These are phyloP conservation scores for Tolypocladium tundrense DNA, from an alignment of 2,329 filamentous ascomycete genomes.

Conservation along the genomic window DNA sequence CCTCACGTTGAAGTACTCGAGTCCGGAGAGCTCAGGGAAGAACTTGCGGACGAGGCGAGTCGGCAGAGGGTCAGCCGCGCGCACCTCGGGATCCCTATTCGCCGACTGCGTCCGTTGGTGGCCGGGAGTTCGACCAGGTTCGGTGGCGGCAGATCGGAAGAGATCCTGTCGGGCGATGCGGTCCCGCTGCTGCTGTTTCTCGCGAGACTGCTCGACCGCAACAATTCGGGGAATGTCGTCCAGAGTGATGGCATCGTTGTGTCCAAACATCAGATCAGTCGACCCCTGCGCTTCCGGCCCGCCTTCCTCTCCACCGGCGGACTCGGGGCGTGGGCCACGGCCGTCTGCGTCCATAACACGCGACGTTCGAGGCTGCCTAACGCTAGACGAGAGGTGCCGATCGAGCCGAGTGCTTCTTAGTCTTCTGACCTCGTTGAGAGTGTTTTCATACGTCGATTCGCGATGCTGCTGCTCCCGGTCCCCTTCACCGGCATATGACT, in stretches of 20 bases:
- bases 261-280: constrained; percentile 76
- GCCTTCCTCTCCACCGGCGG: constrained; percentile 51
- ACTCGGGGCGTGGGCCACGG: constrained; percentile 62
- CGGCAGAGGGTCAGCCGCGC: constrained; percentile 41
- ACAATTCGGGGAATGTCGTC: constrained; percentile 96
- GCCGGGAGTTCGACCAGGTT: constrained; percentile 46
- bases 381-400: constrained; percentile 86
- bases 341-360: constrained; percentile 66
- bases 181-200: constrained; percentile 66
- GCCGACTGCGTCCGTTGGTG: constrained; percentile 53
- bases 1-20: constrained; percentile 96
- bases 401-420: constrained; percentile 89
- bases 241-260: constrained; percentile 82
- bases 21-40: constrained; percentile 87
- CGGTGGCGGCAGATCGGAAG: constrained; percentile 43
- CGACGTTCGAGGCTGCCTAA: constrained; percentile 81
- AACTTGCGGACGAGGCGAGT: constrained; percentile 61
- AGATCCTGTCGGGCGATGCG: constrained; percentile 46
- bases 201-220: constrained; percentile 86
- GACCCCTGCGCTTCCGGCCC: constrained; percentile 34
- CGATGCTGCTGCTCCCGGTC: constrained; percentile 38
- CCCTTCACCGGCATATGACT: constrained; percentile 55
- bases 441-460: constrained; percentile 83
- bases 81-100: constrained; percentile 39
- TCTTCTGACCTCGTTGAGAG: constrained; percentile 86